Evolutionary conservation across 257 asterid genomes (phyloP), one percentile per base, ranked within the genome.

Genomic region (Capsicum chinense): DNA sequence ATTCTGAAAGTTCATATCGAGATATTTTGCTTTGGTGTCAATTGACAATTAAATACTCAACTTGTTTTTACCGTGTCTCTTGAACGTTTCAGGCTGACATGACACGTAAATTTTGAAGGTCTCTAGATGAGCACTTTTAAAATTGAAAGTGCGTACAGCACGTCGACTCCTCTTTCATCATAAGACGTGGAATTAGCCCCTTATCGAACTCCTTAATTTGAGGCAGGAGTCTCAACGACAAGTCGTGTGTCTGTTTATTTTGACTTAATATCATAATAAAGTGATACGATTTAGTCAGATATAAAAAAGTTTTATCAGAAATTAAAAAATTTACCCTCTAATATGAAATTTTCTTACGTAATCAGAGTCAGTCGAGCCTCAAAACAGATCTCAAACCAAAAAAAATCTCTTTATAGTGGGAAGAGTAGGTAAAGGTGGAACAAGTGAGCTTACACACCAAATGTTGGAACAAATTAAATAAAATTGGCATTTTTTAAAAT

Each of bases 391-490:
- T 0, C 12, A 0, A 2, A 8, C 9, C 5, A 16, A 59, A 17
- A 0, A 5, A n/a, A 26, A 73, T 5, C 8, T 21, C 33, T 26
- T 26, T 26, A 13, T 39, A 21, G 48, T 76, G 63, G 48, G 15
- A 14, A 52, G 8, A 14, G 48, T 7, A 76, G 63, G 81, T 76
- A 76, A 76, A 66, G 48, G 47, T 66, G 73, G 47, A 66, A 33
- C 48, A 66, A 66, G 73, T 66, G 73, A 12, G 47, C n/a, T 33
- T 44, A 26, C 21, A 26, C 12, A 74, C 12, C 37, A 74, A 50
- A 52, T 52, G 63, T 76, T 52, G 63, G 44, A 76, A 52, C 8
- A 76, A 71, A 69, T 15, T 7, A 69, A 52, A 73, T 73, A 47
- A 73, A 73, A 48, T 47, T 71, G 37, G 9, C 13, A 71, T 17